phyloP scores from a whole-genome alignment of 208 protist species.

The Tritrichomonas foetus region DNA sequence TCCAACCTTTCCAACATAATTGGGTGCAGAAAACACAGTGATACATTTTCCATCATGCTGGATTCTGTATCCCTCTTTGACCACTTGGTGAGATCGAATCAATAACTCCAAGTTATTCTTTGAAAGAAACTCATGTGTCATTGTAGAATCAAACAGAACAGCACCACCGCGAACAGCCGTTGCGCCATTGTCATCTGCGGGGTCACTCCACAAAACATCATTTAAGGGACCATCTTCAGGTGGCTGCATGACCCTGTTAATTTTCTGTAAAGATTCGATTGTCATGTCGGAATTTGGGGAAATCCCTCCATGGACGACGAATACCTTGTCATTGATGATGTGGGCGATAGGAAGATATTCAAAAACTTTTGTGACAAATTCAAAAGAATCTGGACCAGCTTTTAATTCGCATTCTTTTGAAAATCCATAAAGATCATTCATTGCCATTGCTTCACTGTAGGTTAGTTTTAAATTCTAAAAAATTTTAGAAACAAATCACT shows the following conservation, averaged over 20 bases:
- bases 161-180: slow-evolving; percentile 46
- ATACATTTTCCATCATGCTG: slow-evolving; percentile 50
- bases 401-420: not conserved
- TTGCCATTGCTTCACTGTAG: not conserved
- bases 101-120: slow-evolving; percentile 53
- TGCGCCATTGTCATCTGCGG: slow-evolving; percentile 22
- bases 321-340: not conserved
- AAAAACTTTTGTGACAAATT: not conserved
- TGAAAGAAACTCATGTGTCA: slow-evolving; percentile 54
- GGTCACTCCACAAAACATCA: slow-evolving; percentile 48
- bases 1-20: slow-evolving; percentile 43
- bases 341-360: not conserved
- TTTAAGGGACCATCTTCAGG: not conserved
- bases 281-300: not conserved
- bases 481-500: too few relatives aligned
- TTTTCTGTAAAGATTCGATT: not conserved
- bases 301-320: slow-evolving; percentile 39
- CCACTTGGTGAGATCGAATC: slow-evolving; percentile 58
- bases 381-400: not conserved
- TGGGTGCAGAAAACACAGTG: slow-evolving; percentile 51
- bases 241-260: not conserved
- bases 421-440: slow-evolving; percentile 38
- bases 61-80: slow-evolving; percentile 52
- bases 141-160: slow-evolving; percentile 55
- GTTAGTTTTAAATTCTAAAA: too few relatives aligned